Percentiles rank a stretch among this genome's conserved stretches.
phyloP scores from a whole-genome alignment of 2,329 filamentous ascomycete genomes.

The Cytospora piceicola region DNA sequence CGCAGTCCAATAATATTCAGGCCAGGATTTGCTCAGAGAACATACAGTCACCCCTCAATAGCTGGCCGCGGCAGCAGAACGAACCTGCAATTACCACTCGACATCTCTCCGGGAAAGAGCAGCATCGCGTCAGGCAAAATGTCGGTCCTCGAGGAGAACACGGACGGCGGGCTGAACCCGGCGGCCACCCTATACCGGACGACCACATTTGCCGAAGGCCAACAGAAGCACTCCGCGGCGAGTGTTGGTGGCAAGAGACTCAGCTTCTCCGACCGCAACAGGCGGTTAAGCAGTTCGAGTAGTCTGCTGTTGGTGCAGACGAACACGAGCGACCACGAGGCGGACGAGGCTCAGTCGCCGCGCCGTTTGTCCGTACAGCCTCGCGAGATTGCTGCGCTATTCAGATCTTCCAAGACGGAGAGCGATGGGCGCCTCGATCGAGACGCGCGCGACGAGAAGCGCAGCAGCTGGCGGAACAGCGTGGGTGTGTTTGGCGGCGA shows the following conservation, averaged over 20 bases:
- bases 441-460: constrained; percentile 49
- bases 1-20: constrained; percentile 42
- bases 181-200: constrained; percentile 33
- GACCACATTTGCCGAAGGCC: constrained; percentile 26
- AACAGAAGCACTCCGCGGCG: constrained; percentile 54
- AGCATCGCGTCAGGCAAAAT: constrained; percentile 16
- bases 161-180: constrained; percentile 23
- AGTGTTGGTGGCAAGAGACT: constrained; percentile 55
- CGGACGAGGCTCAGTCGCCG: constrained; percentile 47
- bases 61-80: constrained; percentile 14
- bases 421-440: constrained; percentile 37
- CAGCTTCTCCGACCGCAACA: constrained; percentile 65
- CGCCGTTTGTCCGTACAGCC: constrained; percentile 39
- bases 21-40: constrained; percentile 48
- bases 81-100: constrained; percentile 4
- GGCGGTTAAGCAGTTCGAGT: constrained; percentile 63
- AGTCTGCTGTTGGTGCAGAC: constrained; percentile 63
- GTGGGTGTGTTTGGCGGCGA: constrained; percentile 58
- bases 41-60: constrained; percentile 49
- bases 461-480: constrained; percentile 58
- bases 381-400: constrained; percentile 38
- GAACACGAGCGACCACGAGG: constrained; percentile 53
- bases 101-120: constrained; percentile 23
- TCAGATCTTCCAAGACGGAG: constrained; percentile 33
- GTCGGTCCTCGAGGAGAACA: constrained; percentile 18